Evolutionary conservation across 1,139 yeast species (phyloP), one percentile per base, ranked within the genome.

Genomic region (Blastobotrys arbuscula): DNA sequence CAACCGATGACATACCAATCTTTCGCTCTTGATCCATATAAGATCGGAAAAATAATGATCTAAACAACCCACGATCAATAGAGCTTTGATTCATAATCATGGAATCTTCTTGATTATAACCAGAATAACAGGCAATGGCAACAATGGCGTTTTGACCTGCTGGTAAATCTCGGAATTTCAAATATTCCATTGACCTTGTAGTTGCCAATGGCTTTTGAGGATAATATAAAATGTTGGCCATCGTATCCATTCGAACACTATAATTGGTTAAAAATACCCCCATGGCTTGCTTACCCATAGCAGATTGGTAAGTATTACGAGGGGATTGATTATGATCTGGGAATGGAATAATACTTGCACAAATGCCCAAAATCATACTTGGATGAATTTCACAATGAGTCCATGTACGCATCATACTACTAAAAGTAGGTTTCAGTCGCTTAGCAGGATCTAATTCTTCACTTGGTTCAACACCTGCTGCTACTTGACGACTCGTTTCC

Each of bases 231-330:
- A 92, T 90, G 62, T 92, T 92, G 15, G 98, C 97, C 98, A 94
- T 92, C 3, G 98, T 92, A 70, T 92, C 99, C 98, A 92, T 92
- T 73, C 99, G 87, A 46, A 90, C 96, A 49, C 85, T 79, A 67
- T 92, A 94, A 65, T 92, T 92, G 4, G 98, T 92, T 63, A 92
- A 77, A 69, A 88, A 90, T n/a, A 94, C 98, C 66, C 99, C 99
- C 98, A 92, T 92, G 52, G 99, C 99, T 73, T 92, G 99, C 71
- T 92, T 92, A 81, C 98, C 98, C 98, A 92, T 92, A 56, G 98
- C 98, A 65, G 96, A 89, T 74, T 92, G 98, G 71, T 92, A 92
- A 6, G 98, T 92, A 68, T 92, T 92, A 82, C 98, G 95, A 52
- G 98, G 98, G 51, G 97, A 90, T 75, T 92, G 99, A 69, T 92